Evolutionary conservation across 768 basidiomycete species (phyloP), one percentile per base, ranked within the genome.

Genomic region (Mycena galopus): DNA sequence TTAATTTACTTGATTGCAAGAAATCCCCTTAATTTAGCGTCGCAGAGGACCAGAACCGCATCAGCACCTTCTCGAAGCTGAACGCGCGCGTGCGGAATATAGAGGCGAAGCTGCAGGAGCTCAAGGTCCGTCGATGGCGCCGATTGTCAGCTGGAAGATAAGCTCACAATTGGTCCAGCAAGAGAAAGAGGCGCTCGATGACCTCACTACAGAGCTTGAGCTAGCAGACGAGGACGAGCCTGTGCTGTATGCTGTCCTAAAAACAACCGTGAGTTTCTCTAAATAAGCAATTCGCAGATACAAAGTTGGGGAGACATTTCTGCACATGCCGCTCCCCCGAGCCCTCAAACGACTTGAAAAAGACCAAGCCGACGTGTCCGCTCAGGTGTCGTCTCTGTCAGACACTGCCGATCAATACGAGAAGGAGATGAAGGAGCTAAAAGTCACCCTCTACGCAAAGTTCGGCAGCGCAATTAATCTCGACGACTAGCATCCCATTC

Each of bases 101-200:
- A 42, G 91, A 94, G 76, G 94, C 92, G 72, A 91, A 89, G 65
- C 86, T 96, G 33, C 87, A 91, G 65, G 83, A 82, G 29, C 87
- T 96, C 77, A 94, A 94, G 88, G 96, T 96, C 37, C 21, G 82
- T 77, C 14, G 17, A 12, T 29, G 59, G 35, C 47, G 14, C 29
- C 19, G 50, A 44, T 56, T 37, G 39, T 17, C 21, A 23, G 17
- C 71, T 65, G 67, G 60, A 62, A 44, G 16, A 44, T 37, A 21
- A 70, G 75, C 50, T 65, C 59, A 51, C 33, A 44, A 27, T 63
- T n/a, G n/a, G 35, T 64, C 17, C 78, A 98, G 96, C 92, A 94
- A 88, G 96, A 97, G 83, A 97, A 97, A 83, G 97, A 98, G 77
- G 93, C 96, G 3, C 89, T 97, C 17, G 96, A 97, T 71, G 97